Conservation (phyloP, 163 green algal genomes). For the Chlamydomonas reinhardtii region DNA sequence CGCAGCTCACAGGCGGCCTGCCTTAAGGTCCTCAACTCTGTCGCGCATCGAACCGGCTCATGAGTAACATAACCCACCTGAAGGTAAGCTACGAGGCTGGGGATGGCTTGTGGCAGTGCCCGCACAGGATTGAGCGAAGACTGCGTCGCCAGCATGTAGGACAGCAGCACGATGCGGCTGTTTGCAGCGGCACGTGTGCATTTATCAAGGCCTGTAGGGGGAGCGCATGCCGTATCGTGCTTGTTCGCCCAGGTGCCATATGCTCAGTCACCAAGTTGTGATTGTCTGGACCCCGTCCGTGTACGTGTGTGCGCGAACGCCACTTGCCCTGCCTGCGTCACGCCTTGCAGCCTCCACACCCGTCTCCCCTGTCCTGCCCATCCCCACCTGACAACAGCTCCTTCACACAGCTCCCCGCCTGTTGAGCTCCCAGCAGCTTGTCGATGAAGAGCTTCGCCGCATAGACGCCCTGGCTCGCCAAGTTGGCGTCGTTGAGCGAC, state of each 20-base stretch:
- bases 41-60: no score
- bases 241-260: no score
- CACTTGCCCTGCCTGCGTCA: no score
- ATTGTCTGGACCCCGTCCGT: no score
- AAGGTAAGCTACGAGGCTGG: slow-evolving; percentile 29
- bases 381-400: slow-evolving; percentile 13
- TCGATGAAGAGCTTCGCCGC: slow-evolving; percentile 17
- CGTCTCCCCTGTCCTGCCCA: no score
- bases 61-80: neutral
- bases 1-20: no score
- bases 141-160: slow-evolving; percentile 28
- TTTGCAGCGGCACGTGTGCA: neutral
- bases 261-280: no score
- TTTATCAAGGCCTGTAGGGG: slow-evolving; percentile 9
- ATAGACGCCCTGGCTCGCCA: neutral
- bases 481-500: slow-evolving; percentile 23
- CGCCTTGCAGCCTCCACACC: neutral
- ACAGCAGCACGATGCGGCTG: slow-evolving; percentile 20
- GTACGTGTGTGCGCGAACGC: no score
- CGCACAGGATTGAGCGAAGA: neutral
- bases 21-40: no score
- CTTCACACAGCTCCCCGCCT: neutral
- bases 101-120: slow-evolving; percentile 24
- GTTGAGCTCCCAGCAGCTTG: neutral
- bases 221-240: neutral